Evolutionary conservation across 345 rosid genomes (phyloP).

Genomic region (Citrus medica): DNA sequence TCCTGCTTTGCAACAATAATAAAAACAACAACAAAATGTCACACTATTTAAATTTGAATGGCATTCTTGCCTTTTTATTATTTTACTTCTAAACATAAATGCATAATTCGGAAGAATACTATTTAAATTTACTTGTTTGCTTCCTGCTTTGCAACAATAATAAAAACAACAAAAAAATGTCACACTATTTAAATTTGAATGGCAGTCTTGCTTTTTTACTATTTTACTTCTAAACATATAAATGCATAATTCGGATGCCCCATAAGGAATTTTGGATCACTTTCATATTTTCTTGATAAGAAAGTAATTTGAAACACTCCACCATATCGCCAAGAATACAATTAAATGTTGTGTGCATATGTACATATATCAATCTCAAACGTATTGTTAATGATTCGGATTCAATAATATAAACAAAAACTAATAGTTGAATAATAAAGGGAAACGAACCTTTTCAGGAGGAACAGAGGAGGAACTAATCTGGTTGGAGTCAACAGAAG

Average conservation of each 20-base stretch:
- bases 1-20: constrained; percentile 26
- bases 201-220: neutral
- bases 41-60: neutral
- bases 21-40: neutral
- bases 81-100: neutral
- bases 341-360: neutral
- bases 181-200: neutral
- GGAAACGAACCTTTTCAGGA: constrained; percentile 24
- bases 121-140: constrained; percentile 35
- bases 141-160: constrained; percentile 26
- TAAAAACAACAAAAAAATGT: neutral
- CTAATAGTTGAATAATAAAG: neutral
- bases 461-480: constrained; percentile 28
- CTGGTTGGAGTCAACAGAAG: constrained; percentile 41
- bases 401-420: neutral
- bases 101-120: neutral
- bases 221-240: too few species aligned
- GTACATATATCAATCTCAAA: too few species aligned
- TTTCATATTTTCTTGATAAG: neutral
- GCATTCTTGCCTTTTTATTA: neutral
- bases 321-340: neutral
- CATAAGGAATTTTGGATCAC: constrained; percentile 14
- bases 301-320: neutral
- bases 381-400: neutral
- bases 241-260: constrained; percentile 13